Evolutionary conservation across 2,329 filamentous ascomycete species (phyloP).

Genomic region (Hymenoscyphus salicellus): DNA sequence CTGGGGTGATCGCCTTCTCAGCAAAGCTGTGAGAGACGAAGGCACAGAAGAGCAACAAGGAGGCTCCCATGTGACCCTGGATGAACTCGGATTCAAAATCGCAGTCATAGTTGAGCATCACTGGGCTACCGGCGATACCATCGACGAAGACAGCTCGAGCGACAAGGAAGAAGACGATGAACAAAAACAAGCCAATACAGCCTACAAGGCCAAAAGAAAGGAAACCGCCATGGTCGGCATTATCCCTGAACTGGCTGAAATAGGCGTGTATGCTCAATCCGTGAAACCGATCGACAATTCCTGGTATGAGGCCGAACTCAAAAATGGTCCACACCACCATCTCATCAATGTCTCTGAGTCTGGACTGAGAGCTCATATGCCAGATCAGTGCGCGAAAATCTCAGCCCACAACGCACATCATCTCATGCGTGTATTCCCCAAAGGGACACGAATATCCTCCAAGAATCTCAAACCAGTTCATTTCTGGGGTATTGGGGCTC

Average conservation of each 20-base stretch:
- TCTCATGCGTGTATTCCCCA: slow-evolving; percentile 69
- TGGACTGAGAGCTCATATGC: slow-evolving; percentile 52
- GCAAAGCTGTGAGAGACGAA: slow-evolving; percentile 53
- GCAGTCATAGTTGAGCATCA: slow-evolving; percentile 68
- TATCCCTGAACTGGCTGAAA: slow-evolving; percentile 60
- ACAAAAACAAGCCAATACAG: slow-evolving; percentile 46
- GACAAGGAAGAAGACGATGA: slow-evolving; percentile 46
- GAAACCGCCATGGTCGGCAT: slow-evolving; percentile 50
- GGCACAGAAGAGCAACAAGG: slow-evolving; percentile 55
- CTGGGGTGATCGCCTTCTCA: slow-evolving; percentile 58
- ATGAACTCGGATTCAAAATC: slow-evolving; percentile 60
- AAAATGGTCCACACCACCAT: slow-evolving; percentile 57
- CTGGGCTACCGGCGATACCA: slow-evolving; percentile 50
- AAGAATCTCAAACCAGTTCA: slow-evolving; percentile 60
- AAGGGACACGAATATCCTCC: slow-evolving; percentile 66
- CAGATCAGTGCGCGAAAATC: slow-evolving; percentile 47
- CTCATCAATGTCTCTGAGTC: slow-evolving; percentile 69
- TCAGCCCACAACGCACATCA: slow-evolving; percentile 60
- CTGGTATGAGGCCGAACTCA: slow-evolving; percentile 55
- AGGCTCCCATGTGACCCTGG: slow-evolving; percentile 54
- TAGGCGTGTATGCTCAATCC: slow-evolving; percentile 68
- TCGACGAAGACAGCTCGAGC: slow-evolving; percentile 40
- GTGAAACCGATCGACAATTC: slow-evolving; percentile 65
- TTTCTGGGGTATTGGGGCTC: slow-evolving; percentile 66
- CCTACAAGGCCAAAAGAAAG: slow-evolving; percentile 52